These are phyloP conservation scores for Lentinula aciculospora DNA, from an alignment of 768 basidiomycete genomes.

Conservation along the genomic window DNA sequence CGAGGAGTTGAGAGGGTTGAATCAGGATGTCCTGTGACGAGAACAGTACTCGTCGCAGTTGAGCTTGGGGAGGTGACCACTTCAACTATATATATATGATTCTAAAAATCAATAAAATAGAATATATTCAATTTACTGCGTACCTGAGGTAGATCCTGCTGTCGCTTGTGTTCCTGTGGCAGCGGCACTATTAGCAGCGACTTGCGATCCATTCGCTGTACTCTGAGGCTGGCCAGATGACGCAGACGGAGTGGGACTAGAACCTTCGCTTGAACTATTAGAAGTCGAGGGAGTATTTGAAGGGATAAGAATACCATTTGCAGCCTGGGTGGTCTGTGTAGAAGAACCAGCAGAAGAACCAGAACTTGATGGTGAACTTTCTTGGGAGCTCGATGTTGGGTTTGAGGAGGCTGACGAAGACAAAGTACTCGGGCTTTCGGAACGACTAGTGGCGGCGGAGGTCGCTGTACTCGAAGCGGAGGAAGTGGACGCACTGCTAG, in stretches of 20 bases:
- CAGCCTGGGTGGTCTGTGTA: not conserved
- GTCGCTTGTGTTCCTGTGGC: not conserved
- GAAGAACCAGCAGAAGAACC: not conserved
- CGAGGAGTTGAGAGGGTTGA: constrained; percentile 41
- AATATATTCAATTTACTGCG: not conserved
- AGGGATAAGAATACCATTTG: constrained; percentile 4
- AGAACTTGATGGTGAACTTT: not conserved
- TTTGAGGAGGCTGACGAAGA: not conserved
- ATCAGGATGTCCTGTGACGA: constrained; percentile 29
- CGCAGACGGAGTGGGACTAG: not conserved
- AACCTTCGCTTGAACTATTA: constrained; percentile 2
- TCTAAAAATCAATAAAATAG: constrained; percentile 4
- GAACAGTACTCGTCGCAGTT: constrained; percentile 29
- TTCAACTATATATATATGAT: constrained; percentile 1
- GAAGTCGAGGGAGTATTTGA: not conserved
- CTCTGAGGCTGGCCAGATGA: not conserved
- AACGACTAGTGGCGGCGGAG: not conserved
- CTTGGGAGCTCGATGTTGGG: not conserved
- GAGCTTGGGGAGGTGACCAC: constrained; percentile 14
- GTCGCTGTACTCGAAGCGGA: not conserved
- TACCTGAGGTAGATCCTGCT: constrained; percentile 6
- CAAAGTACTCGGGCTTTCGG: not conserved
- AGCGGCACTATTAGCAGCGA: not conserved
- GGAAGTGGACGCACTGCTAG: not conserved
- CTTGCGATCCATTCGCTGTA: not conserved